A percentile compares a stretch with the other conserved stretches of the same genome.
Conservation (phyloP, 441 rosid genomes). For the Pelargonium citronellum region DNA sequence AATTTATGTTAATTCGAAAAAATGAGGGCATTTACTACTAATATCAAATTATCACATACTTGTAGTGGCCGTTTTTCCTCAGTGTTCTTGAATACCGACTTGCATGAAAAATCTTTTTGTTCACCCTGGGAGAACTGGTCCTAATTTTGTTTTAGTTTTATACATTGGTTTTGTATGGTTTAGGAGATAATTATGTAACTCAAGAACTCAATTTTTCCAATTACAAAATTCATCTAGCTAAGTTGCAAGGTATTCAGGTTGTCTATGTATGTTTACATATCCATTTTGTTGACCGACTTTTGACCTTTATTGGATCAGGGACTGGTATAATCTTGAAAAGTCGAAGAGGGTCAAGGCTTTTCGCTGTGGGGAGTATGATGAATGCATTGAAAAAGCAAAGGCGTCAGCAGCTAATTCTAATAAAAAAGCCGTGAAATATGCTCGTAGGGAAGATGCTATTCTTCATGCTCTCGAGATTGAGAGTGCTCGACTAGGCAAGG, state of each 20-base stretch:
- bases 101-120: too few relatives aligned
- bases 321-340: conserved; percentile 91
- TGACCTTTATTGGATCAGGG: conserved; percentile 47
- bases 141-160: too few relatives aligned
- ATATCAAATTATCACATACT: too few relatives aligned
- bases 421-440: conserved; percentile 72
- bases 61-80: too few relatives aligned
- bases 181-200: too few relatives aligned
- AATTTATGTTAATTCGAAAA: too few relatives aligned
- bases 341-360: conserved; percentile 91
- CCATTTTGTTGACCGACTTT: conserved; percentile 17
- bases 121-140: too few relatives aligned
- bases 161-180: too few relatives aligned
- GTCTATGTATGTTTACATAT: background rate
- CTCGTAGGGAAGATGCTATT: conserved; percentile 90
- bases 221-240: background rate
- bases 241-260: too few relatives aligned
- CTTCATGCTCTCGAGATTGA: conserved; percentile 87
- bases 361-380: conserved; percentile 89
- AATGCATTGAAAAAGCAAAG: conserved; percentile 75
- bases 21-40: too few relatives aligned
- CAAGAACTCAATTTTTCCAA: too few relatives aligned
- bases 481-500: conserved; percentile 57
- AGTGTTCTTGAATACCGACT: too few relatives aligned
- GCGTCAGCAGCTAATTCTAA: conserved; percentile 60